These are phyloP conservation scores for Prototheca cutis DNA, from an alignment of 163 green algal species.

Conservation along the genomic window DNA sequence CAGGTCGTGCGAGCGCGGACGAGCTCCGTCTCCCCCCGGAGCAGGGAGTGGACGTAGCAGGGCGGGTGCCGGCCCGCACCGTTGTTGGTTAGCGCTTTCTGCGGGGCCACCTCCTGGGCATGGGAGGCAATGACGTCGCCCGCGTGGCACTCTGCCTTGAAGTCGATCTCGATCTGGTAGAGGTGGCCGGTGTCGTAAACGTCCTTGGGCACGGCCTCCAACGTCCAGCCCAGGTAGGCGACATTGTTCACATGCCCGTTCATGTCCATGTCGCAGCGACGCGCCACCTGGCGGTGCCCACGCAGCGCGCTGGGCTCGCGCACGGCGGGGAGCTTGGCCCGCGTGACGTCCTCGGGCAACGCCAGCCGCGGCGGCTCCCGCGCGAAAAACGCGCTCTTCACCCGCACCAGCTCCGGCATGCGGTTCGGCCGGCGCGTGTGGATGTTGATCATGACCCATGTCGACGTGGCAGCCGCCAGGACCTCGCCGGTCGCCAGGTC, in stretches of 20 bases:
- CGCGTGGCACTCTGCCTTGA: slow-evolving; percentile 74
- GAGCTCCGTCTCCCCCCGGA: slow-evolving; percentile 44
- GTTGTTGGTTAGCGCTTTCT: slow-evolving; percentile 11
- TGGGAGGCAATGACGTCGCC: slow-evolving; percentile 44
- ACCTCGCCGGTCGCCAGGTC: slow-evolving; percentile 27
- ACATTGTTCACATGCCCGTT: slow-evolving; percentile 99
- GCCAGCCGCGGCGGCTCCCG: slow-evolving; percentile 33
- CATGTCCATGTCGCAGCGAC: slow-evolving; percentile 91
- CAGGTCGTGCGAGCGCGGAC: slow-evolving; percentile 51
- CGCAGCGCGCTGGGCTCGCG: background rate
- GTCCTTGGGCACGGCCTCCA: slow-evolving; percentile 72
- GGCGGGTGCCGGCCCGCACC: slow-evolving; percentile 10
- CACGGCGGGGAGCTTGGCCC: slow-evolving; percentile 64
- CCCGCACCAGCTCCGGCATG: slow-evolving; percentile 59
- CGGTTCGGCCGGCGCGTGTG: slow-evolving; percentile 61
- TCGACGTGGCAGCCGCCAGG: slow-evolving; percentile 50
- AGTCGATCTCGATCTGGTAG: slow-evolving; percentile 78
- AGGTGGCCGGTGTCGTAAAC: slow-evolving; percentile 49
- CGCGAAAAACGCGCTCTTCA: slow-evolving; percentile 37
- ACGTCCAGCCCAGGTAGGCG: slow-evolving; percentile 80
- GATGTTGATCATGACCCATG: slow-evolving; percentile 89
- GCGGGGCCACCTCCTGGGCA: slow-evolving; percentile 1
- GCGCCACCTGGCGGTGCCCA: slow-evolving; percentile 48
- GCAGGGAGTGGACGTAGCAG: slow-evolving; percentile 46
- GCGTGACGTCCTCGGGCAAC: slow-evolving; percentile 36